These are phyloP conservation scores for Stereocaulon alpinum DNA, from an alignment of 495 filamentous ascomycete genomes.

Conservation along the genomic window DNA sequence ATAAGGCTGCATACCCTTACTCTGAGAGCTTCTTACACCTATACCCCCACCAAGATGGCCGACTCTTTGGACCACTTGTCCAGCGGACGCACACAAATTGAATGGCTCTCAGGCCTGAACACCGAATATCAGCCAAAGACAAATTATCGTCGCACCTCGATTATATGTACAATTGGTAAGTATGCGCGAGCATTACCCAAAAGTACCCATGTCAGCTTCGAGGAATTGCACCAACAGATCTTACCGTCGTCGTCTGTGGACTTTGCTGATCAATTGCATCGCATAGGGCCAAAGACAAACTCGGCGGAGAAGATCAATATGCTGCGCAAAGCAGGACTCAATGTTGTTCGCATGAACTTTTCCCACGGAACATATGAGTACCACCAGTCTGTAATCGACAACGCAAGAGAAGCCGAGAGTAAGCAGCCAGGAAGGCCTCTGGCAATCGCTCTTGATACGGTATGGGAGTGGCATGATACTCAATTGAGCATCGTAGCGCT, in stretches of 20 bases:
- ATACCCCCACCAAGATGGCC: conserved; percentile 37
- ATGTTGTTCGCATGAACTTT: conserved; percentile 99
- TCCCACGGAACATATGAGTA: conserved; percentile 96
- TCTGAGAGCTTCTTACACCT: conserved; percentile 2
- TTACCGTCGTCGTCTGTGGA: background rate
- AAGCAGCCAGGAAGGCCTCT: conserved; percentile 68
- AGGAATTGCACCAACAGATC: background rate
- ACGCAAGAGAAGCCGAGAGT: conserved; percentile 76
- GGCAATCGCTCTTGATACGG: conserved; percentile 93
- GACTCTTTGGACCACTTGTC: conserved; percentile 66
- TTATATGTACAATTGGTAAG: conserved; percentile 95
- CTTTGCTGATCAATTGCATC: conserved; percentile 1
- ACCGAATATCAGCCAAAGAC: conserved; percentile 70
- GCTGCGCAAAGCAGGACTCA: conserved; percentile 80
- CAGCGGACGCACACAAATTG: conserved; percentile 68
- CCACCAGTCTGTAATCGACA: conserved; percentile 92
- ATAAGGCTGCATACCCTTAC: background rate
- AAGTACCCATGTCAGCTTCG: background rate
- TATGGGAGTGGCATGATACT: conserved; percentile 26
- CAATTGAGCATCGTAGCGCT: background rate
- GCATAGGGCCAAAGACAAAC: conserved; percentile 86
- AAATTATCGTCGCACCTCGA: conserved; percentile 91
- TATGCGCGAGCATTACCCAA: background rate
- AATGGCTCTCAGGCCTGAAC: conserved; percentile 79
- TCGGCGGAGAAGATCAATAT: conserved; percentile 91